A percentile compares a stretch with the other conserved stretches of the same genome.
phyloP scores from a whole-genome alignment of 805 yeast species.

The Wickerhamiella lipophila region DNA sequence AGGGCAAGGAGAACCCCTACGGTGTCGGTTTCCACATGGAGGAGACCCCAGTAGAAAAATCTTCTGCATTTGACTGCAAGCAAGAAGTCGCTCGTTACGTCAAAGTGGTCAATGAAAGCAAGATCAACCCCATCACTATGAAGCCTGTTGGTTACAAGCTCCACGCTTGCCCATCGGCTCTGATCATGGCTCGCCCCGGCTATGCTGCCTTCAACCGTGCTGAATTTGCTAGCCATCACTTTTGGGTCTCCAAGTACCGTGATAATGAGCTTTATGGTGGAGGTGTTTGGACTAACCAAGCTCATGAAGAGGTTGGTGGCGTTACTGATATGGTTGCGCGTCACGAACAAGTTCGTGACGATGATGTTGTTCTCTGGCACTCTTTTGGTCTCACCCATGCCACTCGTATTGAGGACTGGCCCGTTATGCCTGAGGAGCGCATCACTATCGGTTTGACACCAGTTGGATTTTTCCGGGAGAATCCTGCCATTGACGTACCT shows the following conservation, averaged over 20 bases:
- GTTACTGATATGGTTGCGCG: slow-evolving; percentile 22
- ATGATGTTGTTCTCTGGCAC: slow-evolving; percentile 68
- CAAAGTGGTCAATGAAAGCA: slow-evolving; percentile 63
- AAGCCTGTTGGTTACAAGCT: slow-evolving; percentile 69
- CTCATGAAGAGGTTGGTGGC: slow-evolving; percentile 46
- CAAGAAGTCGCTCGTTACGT: slow-evolving; percentile 62
- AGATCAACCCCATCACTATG: slow-evolving; percentile 54
- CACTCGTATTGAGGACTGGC: slow-evolving; percentile 77
- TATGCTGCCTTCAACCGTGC: slow-evolving; percentile 63
- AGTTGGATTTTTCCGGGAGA: slow-evolving; percentile 60
- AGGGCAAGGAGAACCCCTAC: slow-evolving; percentile 45
- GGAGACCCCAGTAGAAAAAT: slow-evolving; percentile 50
- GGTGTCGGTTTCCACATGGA: slow-evolving; percentile 59
- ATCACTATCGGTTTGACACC: slow-evolving; percentile 56
- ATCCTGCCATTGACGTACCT: slow-evolving; percentile 71
- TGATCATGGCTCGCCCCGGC: slow-evolving; percentile 52
- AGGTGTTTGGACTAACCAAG: slow-evolving; percentile 79
- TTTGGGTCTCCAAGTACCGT: slow-evolving; percentile 68
- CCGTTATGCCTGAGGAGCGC: slow-evolving; percentile 76
- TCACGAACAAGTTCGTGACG: slow-evolving; percentile 52
- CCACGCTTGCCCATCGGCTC: slow-evolving; percentile 60
- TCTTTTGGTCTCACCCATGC: slow-evolving; percentile 71
- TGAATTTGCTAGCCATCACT: slow-evolving; percentile 57
- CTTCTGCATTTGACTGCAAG: slow-evolving; percentile 60
- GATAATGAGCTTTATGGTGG: slow-evolving; percentile 67